These are phyloP conservation scores for Apiospora hydei DNA, from an alignment of 2,329 filamentous ascomycete genomes.

Conservation along the genomic window DNA sequence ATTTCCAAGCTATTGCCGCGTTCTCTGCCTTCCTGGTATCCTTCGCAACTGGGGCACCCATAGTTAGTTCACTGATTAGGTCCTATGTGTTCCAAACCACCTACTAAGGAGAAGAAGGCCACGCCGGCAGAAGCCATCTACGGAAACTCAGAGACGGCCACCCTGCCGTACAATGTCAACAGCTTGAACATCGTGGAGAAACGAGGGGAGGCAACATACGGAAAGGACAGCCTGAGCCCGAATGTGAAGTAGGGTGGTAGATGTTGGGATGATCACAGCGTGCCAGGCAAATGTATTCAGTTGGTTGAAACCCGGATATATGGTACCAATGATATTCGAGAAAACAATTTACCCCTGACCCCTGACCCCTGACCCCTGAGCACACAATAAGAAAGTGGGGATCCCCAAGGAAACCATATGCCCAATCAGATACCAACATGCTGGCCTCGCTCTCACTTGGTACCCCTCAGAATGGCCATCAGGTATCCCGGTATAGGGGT, in stretches of 20 bases:
- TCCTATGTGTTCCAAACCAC: not conserved
- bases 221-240: not conserved
- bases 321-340: not conserved
- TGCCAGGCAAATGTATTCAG: not conserved
- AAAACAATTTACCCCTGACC: not conserved
- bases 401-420: not conserved
- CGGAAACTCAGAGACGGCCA: constrained; percentile 20
- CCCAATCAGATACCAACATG: not conserved
- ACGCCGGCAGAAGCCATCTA: constrained; percentile 18
- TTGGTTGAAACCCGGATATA: not conserved
- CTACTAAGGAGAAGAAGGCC: not conserved
- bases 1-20: not conserved
- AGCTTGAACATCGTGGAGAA: not conserved
- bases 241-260: not conserved
- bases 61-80: not conserved
- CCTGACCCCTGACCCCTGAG: not conserved
- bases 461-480: not conserved
- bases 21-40: not conserved
- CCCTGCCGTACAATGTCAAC: constrained; percentile 12
- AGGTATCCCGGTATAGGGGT: not conserved
- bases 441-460: not conserved
- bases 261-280: not conserved
- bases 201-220: not conserved
- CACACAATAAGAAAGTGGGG: not conserved
- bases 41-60: not conserved